phyloP scores from a whole-genome alignment of 2,329 filamentous ascomycete genomes.

The Orbilia blumenaviensis region DNA sequence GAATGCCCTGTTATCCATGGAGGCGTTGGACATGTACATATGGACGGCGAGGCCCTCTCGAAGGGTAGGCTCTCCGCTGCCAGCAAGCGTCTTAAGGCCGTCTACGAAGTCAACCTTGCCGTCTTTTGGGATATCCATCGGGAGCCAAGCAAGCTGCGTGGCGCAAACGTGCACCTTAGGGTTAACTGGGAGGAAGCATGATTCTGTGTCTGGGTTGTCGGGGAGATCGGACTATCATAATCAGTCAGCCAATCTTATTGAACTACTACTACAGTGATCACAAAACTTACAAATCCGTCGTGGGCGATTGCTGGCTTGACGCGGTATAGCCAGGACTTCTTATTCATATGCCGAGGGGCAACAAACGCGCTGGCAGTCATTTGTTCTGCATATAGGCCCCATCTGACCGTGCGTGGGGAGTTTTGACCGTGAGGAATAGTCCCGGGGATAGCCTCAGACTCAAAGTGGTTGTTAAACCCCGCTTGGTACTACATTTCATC shows the following conservation, averaged over 20 bases:
- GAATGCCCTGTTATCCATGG: conserved; percentile 64
- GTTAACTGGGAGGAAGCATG: conserved; percentile 65
- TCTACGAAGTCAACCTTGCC: conserved; percentile 63
- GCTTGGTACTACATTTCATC: background rate
- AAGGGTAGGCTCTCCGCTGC: conserved; percentile 66
- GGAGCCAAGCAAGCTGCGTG: conserved; percentile 65
- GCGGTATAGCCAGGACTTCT: conserved; percentile 64
- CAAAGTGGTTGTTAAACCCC: conserved; percentile 59
- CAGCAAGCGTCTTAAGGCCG: conserved; percentile 65
- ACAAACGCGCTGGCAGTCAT: conserved; percentile 64
- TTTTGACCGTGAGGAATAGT: conserved; percentile 65
- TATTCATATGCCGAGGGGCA: conserved; percentile 62
- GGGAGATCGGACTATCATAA: conserved; percentile 53
- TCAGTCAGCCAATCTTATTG: background rate
- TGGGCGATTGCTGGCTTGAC: conserved; percentile 63
- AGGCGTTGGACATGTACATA: conserved; percentile 64
- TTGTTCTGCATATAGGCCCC: conserved; percentile 64
- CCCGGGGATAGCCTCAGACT: conserved; percentile 64
- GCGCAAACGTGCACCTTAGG: conserved; percentile 64
- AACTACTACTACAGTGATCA: conserved; percentile 17
- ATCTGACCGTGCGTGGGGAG: conserved; percentile 62
- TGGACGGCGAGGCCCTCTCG: conserved; percentile 65
- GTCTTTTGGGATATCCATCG: conserved; percentile 61
- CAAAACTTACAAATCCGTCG: conserved; percentile 59
- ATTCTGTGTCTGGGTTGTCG: conserved; percentile 60